Base-by-base conservation (phyloP, 768 basidiomycete genomes). In the Sporobolomyces roseus region DNA sequence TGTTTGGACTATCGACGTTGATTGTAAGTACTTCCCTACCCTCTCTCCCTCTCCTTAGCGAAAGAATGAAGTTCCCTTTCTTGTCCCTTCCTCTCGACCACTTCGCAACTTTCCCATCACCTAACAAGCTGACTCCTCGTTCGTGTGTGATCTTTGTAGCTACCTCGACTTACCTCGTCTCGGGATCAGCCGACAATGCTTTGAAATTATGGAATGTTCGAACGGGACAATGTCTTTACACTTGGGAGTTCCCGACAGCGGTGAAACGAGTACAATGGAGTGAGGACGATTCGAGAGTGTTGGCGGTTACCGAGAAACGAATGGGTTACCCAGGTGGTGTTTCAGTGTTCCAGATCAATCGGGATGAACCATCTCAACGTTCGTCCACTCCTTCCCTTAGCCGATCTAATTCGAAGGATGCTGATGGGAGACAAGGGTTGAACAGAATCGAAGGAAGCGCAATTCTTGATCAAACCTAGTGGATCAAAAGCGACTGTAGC, bases 401-500 rank as follows among this genome's bases (percentile, higher is more conserved):
- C n/a, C n/a, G n/a, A n/a, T n/a, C n/a, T n/a, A n/a, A n/a, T n/a
- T n/a, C n/a, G n/a, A n/a, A n/a, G n/a, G n/a, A n/a, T n/a, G n/a
- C n/a, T n/a, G n/a, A n/a, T n/a, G n/a, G n/a, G n/a, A n/a, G n/a
- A n/a, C 4, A 45, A 25, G 21, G 3, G 38, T n/a, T 38, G 2
- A 9, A 46, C 55, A 55, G 58, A 74, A 52, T 32, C 60, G 17
- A 66, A 63, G 38, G 71, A 74, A 52, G 61, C 72, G 19, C 61
- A 65, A 36, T 60, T 75, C 46, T 43, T 63, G 19, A 75, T 76
- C 70, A 74, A 68, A 60, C 72, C 72, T 41, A 52, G 52, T 67
- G 93, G 93, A 32, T 90, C 90, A 67, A 98, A 98, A 81, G 90
- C 93, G n/a, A 97, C 91, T 2, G 92, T 98, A 46, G 93, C 91